Conservation (phyloP, 495 filamentous ascomycete species). For the Aspergillus carlsbadensis region DNA sequence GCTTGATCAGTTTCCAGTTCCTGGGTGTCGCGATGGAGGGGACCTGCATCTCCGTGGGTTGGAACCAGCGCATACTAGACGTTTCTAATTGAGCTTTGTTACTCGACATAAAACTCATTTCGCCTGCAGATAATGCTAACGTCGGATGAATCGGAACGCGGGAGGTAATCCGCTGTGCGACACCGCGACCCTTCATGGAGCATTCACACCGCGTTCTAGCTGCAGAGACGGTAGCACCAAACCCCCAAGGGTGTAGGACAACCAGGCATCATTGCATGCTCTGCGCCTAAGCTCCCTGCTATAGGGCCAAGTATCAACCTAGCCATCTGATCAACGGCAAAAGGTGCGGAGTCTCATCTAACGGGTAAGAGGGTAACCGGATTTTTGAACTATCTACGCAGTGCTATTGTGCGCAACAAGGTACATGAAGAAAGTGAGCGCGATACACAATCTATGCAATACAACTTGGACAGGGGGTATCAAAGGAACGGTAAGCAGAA, state of each 20-base stretch:
- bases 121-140: background rate
- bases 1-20: background rate
- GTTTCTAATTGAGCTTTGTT: background rate
- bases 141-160: background rate
- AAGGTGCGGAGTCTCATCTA: background rate
- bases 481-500: slow-evolving; percentile 12
- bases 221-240: background rate
- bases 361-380: background rate
- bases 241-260: background rate
- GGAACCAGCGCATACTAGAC: too few relatives aligned
- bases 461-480: slow-evolving; percentile 12
- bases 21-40: background rate
- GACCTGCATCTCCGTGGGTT: too few relatives aligned
- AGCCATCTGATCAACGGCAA: background rate
- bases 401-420: background rate
- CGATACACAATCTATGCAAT: slow-evolving; percentile 13
- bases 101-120: background rate
- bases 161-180: background rate
- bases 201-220: background rate
- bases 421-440: background rate
- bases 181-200: background rate
- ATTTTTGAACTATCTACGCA: slow-evolving; percentile 4
- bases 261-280: slow-evolving; percentile 4
- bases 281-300: background rate
- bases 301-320: background rate